Evolutionary conservation across 179 eudicot species (phyloP).

Genomic region (Silene noctiflora): DNA sequence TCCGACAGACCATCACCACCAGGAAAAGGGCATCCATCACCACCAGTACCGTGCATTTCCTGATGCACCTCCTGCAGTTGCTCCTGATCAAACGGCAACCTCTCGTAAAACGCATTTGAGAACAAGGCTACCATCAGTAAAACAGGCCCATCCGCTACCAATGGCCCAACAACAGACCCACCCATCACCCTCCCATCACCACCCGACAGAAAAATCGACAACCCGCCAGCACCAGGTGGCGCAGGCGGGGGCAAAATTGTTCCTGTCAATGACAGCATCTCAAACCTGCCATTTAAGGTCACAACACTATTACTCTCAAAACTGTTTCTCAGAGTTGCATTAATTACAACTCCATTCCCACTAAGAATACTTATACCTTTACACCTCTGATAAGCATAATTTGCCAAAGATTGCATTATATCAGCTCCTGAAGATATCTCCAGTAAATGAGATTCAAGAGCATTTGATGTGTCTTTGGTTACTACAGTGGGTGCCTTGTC

Average conservation of each 20-base stretch:
- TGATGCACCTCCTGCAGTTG: not conserved
- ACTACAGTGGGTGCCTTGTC: too few species aligned
- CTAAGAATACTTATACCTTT: not conserved
- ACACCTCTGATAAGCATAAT: not conserved
- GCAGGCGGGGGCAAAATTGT: not conserved
- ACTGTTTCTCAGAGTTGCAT: not conserved
- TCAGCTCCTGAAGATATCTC: not conserved
- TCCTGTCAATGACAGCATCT: not conserved
- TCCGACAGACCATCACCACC: not conserved
- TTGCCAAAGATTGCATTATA: not conserved
- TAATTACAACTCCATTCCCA: not conserved
- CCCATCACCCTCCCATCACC: not conserved
- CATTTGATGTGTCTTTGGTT: not conserved
- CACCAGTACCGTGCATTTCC: not conserved
- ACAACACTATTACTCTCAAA: not conserved
- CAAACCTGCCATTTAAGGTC: not conserved
- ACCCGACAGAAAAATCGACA: not conserved
- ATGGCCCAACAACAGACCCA: not conserved
- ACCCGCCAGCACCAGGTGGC: not conserved
- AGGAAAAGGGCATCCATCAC: not conserved
- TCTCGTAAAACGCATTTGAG: not conserved
- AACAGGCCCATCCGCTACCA: not conserved
- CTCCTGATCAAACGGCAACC: not conserved
- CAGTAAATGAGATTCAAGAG: not conserved
- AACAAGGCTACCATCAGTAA: not conserved